Evolutionary conservation across 2,329 filamentous ascomycete species (phyloP).

Genomic region (Xylariaceae sp.): DNA sequence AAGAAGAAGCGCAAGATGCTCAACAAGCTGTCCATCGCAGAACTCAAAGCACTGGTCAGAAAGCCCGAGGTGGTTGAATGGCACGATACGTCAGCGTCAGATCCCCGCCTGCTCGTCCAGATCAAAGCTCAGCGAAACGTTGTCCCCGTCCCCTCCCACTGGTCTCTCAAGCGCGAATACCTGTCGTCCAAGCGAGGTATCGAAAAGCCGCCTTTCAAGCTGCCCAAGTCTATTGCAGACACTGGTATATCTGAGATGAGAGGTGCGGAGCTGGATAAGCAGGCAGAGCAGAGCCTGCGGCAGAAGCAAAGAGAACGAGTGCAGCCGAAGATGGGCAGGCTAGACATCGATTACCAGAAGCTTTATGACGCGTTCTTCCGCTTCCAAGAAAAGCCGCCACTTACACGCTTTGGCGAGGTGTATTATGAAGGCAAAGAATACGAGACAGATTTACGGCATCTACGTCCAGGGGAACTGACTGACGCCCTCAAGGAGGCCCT

Average conservation of each 20-base stretch:
- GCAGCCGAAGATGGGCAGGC: slow-evolving; percentile 89
- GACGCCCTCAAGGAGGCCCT: slow-evolving; percentile 88
- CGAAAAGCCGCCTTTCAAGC: slow-evolving; percentile 86
- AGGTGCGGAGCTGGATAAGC: slow-evolving; percentile 91
- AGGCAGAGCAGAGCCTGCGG: slow-evolving; percentile 84
- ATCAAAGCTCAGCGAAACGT: slow-evolving; percentile 95
- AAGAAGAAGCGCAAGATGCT: slow-evolving; percentile 93
- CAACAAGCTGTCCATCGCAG: slow-evolving; percentile 88
- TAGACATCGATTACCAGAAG: slow-evolving; percentile 98
- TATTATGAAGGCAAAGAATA: slow-evolving; percentile 99
- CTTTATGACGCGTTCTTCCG: slow-evolving; percentile 98
- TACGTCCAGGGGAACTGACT: slow-evolving; percentile 83
- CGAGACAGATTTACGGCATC: slow-evolving; percentile 87
- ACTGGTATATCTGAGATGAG: slow-evolving; percentile 98
- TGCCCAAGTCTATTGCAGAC: slow-evolving; percentile 95
- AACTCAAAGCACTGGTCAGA: slow-evolving; percentile 85
- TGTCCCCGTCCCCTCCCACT: slow-evolving; percentile 88
- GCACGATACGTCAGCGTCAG: slow-evolving; percentile 88
- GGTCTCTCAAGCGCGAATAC: slow-evolving; percentile 95
- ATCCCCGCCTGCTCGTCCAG: slow-evolving; percentile 83
- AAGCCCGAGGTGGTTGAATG: slow-evolving; percentile 96
- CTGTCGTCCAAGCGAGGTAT: slow-evolving; percentile 94
- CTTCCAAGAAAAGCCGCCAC: slow-evolving; percentile 90
- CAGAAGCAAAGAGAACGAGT: slow-evolving; percentile 95
- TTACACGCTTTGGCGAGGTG: slow-evolving; percentile 96